phyloP scores from a whole-genome alignment of 257 asterid genomes.

The Lavandula angustifolia region DNA sequence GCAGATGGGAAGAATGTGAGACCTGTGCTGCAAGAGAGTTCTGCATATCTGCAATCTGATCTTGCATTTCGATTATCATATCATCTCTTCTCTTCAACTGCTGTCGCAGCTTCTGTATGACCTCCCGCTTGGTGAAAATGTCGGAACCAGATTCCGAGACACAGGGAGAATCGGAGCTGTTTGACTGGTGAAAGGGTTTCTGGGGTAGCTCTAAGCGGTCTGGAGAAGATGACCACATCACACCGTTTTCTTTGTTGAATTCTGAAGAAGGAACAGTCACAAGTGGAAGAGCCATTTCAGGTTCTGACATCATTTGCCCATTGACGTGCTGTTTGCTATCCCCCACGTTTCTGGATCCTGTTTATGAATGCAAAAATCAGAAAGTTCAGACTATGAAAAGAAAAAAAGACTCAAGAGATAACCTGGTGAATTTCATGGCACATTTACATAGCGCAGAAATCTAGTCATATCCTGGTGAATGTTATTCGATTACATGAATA shows the following conservation, averaged over 20 bases:
- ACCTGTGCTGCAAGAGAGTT: constrained; percentile 53
- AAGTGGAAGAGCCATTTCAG: constrained; percentile 72
- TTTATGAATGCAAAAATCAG: constrained; percentile 19
- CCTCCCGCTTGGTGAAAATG: constrained; percentile 82
- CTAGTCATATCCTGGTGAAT: constrained; percentile 17
- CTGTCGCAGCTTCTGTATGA: constrained; percentile 82
- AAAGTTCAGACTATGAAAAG: background rate
- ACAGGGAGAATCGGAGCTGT: constrained; percentile 90
- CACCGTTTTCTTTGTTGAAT: constrained; percentile 69
- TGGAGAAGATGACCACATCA: constrained; percentile 78
- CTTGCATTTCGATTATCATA: constrained; percentile 92
- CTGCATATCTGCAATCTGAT: constrained; percentile 74
- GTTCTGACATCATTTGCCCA: constrained; percentile 52
- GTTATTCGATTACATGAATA: background rate
- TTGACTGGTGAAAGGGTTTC: constrained; percentile 79
- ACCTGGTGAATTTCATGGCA: background rate
- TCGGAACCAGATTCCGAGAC: constrained; percentile 94
- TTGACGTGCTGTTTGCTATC: constrained; percentile 61
- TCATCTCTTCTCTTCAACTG: constrained; percentile 94
- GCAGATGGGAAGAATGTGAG: constrained; percentile 74
- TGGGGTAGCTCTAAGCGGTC: constrained; percentile 83
- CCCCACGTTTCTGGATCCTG: constrained; percentile 57
- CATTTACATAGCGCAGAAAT: background rate
- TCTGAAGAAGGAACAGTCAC: constrained; percentile 64
- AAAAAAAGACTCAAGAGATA: background rate